A percentile compares a stretch with the other conserved stretches of the same genome.
Conservation (phyloP, 2,329 filamentous ascomycete species). For the Chlorencoelia australis region DNA sequence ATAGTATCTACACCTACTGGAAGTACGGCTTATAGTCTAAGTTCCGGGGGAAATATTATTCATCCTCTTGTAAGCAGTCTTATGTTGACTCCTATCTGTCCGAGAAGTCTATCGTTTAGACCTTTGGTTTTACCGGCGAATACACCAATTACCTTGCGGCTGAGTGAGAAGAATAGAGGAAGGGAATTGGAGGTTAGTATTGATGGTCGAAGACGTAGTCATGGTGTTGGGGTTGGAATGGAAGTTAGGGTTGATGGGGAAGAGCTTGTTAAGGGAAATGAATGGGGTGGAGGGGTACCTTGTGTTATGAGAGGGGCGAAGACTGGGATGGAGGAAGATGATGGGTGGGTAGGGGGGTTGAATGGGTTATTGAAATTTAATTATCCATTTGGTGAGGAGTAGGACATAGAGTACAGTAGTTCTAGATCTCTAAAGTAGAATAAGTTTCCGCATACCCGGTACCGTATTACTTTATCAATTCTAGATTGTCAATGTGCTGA, state of each 20-base stretch:
- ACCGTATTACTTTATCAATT: no score
- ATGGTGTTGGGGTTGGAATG: constrained; percentile 61
- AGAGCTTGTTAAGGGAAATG: constrained; percentile 45
- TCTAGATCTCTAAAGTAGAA: no score
- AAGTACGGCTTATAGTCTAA: constrained; percentile 92
- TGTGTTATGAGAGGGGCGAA: constrained; percentile 65
- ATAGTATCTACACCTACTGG: constrained; percentile 90
- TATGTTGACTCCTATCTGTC: constrained; percentile 88
- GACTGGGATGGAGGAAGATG: constrained; percentile 52
- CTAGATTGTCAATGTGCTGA: no score
- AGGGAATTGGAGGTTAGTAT: constrained; percentile 71
- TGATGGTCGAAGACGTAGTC: constrained; percentile 58
- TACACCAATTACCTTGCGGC: constrained; percentile 68
- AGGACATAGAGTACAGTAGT: neutral
- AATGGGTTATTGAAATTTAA: constrained; percentile 96
- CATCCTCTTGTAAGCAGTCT: constrained; percentile 85
- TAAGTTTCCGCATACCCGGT: no score
- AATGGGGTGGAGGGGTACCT: constrained; percentile 72
- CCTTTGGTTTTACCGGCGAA: constrained; percentile 83
- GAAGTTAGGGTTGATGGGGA: constrained; percentile 88
- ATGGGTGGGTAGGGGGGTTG: constrained; percentile 92
- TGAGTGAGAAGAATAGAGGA: constrained; percentile 72
- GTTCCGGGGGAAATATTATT: constrained; percentile 83
- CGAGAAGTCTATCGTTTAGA: constrained; percentile 82
- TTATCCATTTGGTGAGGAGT: constrained; percentile 74